These are phyloP conservation scores for Leishmania turanica DNA, from an alignment of 208 protist species.

Conservation along the genomic window DNA sequence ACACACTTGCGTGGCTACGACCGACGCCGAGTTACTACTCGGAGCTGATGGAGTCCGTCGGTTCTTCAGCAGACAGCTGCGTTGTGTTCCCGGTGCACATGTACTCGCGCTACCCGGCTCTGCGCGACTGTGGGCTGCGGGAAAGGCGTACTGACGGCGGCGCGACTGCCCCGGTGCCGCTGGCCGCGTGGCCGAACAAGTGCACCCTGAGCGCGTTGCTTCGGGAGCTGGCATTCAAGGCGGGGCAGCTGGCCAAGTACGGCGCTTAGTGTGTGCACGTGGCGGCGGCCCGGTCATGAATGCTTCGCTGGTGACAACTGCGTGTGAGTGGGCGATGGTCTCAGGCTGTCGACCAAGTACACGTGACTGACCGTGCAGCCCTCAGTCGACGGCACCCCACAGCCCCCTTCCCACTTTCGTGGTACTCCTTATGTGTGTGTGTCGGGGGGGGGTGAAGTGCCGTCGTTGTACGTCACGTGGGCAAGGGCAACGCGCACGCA, in stretches of 20 bases:
- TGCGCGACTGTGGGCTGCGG: constrained; percentile 30
- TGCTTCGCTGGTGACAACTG: neutral
- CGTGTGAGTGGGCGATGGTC: neutral
- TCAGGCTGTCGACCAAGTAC: neutral
- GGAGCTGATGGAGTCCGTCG: constrained; percentile 3
- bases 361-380: neutral
- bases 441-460: neutral
- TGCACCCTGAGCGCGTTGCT: constrained; percentile 49
- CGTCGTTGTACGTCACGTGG: neutral
- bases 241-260: constrained; percentile 65
- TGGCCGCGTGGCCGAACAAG: constrained; percentile 13
- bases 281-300: neutral
- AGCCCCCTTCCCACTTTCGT: neutral
- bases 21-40: constrained; percentile 45
- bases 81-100: constrained; percentile 27
- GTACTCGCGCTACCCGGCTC: constrained; percentile 34
- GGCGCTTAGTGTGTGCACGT: constrained; percentile 32
- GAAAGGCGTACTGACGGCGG: neutral
- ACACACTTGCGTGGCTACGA: constrained; percentile 37
- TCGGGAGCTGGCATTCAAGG: constrained; percentile 64
- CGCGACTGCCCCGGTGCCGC: neutral
- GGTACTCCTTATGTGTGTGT: neutral
- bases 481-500: neutral
- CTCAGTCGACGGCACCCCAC: neutral
- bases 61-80: neutral